Percentiles rank a stretch among this genome's conserved stretches.
Conservation (phyloP, 352 stramenopile genomes). For the Phytophthora melonis region DNA sequence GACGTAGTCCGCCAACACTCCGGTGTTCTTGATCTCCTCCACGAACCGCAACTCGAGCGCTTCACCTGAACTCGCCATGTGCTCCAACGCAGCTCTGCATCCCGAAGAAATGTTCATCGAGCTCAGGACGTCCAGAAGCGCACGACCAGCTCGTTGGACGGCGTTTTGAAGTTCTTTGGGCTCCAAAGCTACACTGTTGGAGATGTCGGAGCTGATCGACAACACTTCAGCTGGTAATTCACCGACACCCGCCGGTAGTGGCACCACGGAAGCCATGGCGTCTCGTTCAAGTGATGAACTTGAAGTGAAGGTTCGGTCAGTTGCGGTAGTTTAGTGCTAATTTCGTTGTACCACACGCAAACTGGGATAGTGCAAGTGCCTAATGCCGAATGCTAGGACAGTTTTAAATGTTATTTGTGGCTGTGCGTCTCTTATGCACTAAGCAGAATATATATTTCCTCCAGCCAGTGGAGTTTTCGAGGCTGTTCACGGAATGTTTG, state of each 20-base stretch:
- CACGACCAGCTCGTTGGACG: conserved; percentile 13
- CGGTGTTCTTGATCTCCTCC: conserved; percentile 13
- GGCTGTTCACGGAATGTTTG: no score
- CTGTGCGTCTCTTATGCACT: no score
- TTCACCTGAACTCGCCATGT: conserved; percentile 15
- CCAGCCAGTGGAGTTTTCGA: no score
- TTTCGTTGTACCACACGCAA: no score
- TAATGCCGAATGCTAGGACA: no score
- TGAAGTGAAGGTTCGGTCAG: background rate
- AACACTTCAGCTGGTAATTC: background rate
- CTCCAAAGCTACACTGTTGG: background rate
- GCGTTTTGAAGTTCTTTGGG: background rate
- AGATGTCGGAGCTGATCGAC: background rate
- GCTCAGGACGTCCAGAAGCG: conserved; percentile 5
- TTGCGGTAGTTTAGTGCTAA: background rate
- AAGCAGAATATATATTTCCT: no score
- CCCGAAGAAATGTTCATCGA: conserved; percentile 1
- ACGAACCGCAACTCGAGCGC: conserved; percentile 7
- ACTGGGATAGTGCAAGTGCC: no score
- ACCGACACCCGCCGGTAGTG: background rate
- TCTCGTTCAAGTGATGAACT: background rate
- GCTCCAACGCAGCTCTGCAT: conserved; percentile 13
- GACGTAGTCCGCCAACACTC: background rate
- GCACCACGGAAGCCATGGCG: conserved; percentile 19
- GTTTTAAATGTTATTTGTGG: no score